Evolutionary conservation across 768 basidiomycete species (phyloP), one percentile per base, ranked within the genome.

Genomic region (Pisolithus tinctorius): DNA sequence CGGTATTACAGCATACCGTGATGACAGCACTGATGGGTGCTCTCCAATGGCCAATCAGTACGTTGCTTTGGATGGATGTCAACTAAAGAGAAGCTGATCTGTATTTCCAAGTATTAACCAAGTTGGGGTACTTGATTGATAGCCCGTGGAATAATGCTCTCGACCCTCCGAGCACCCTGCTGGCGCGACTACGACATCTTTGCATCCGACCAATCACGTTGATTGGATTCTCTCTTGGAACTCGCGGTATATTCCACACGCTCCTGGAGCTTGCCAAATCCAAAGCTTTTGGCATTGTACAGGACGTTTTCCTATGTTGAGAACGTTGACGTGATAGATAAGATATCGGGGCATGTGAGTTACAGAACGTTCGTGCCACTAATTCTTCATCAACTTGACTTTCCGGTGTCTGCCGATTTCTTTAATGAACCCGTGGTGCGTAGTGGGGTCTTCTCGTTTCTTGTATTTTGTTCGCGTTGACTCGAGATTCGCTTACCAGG

Each of bases 61-160:
- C 63, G 94, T 42, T 9, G 57, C 37, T 37, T 4, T 27, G 25
- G 46, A 25, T 7, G 27, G 25, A 20, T 5, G 13, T 20, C 39
- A 36, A 13, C 9, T 26, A 16, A 26, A 9, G 36, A 34, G 41
- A 38, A 5, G 43, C 49, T 56, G n/a, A 56, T 20, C 9, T 40
- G 11, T 6, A 14, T 16, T 37, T 20, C 49, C 25, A 69, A 34
- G 94, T 97, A 59, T 71, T 98, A 43, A 97, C 95, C 9, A 98
- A 98, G 68, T 78, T 98, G 4, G 93, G 95, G 1, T 98, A 98
- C 62, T 80, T 98, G 16, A 99, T 99, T 58, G 96, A 98, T 67
- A 99, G 98, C 60, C 96, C 96, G 0, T 99, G 96, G 96, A 92
- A 81, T 45, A 99, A 98, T 60, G 95, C 96, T 0, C 81, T 98